Evolutionary conservation across 495 filamentous ascomycete species (phyloP).

Genomic region (Recurvomyces mirabilis): DNA sequence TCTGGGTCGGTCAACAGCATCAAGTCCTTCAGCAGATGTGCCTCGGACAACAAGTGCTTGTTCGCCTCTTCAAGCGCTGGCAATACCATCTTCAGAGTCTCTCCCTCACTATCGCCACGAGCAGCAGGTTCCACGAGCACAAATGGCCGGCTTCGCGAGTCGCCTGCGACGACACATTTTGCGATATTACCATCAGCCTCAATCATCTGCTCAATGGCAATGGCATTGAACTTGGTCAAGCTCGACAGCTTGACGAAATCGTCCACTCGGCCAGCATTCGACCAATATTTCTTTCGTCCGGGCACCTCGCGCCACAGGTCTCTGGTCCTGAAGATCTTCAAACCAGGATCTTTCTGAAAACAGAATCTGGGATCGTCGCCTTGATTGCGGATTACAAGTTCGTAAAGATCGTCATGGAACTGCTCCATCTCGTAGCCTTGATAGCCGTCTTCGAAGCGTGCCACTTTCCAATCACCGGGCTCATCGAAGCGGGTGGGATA

Average conservation of each 20-base stretch:
- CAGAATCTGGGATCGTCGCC: background rate
- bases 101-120: background rate
- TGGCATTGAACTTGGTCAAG: slow-evolving; percentile 2
- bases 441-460: background rate
- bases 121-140: background rate
- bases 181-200: background rate
- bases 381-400: background rate
- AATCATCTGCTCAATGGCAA: background rate
- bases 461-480: background rate
- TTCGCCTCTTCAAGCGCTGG: background rate
- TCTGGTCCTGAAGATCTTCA: background rate
- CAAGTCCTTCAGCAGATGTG: background rate
- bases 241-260: slow-evolving; percentile 1
- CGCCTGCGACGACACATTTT: background rate
- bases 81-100: background rate
- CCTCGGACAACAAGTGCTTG: background rate
- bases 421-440: background rate
- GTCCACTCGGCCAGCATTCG: slow-evolving; percentile 1
- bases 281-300: background rate
- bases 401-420: background rate
- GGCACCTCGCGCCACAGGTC: background rate
- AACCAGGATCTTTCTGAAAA: background rate
- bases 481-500: background rate
- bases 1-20: background rate
- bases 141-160: background rate